These are phyloP conservation scores for Colletotrichum viniferum DNA, from an alignment of 2,329 filamentous ascomycete species.

Conservation along the genomic window DNA sequence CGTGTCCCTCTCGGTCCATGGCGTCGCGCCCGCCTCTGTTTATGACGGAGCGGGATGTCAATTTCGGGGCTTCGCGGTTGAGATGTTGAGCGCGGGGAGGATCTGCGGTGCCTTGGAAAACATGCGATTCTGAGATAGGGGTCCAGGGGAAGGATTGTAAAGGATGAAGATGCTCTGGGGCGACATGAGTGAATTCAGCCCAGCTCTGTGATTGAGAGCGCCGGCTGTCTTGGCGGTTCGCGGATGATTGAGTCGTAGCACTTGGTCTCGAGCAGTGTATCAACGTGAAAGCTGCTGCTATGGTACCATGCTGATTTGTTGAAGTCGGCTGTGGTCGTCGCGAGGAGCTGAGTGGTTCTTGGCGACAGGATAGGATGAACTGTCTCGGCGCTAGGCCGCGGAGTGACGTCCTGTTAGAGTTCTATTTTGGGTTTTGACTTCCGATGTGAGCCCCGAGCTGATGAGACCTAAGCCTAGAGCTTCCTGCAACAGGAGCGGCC, in stretches of 20 bases:
- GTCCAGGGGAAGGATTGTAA: not conserved
- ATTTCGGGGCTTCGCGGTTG: not conserved
- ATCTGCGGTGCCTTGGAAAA: not conserved
- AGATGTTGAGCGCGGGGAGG: not conserved
- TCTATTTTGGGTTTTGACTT: not conserved
- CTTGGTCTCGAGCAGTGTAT: not conserved
- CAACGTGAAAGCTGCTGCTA: not conserved
- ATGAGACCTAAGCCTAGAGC: not conserved
- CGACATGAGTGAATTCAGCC: not conserved
- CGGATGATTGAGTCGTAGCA: not conserved
- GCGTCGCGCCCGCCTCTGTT: not conserved
- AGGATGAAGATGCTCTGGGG: not conserved
- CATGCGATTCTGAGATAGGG: not conserved
- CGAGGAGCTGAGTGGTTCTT: not conserved
- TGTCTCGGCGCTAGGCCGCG: not conserved
- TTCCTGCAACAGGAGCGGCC: not conserved
- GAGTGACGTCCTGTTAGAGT: not conserved
- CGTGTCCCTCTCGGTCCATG: slow-evolving; percentile 3
- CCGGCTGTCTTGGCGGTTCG: not conserved
- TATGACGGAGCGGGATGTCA: not conserved
- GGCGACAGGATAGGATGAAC: not conserved
- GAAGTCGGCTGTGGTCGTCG: not conserved
- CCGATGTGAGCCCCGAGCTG: not conserved
- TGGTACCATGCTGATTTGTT: not conserved
- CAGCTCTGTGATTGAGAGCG: not conserved